A percentile compares a stretch with the other conserved stretches of the same genome.
Evolutionary conservation across 2,329 filamentous ascomycete species (phyloP).

Genomic region (Dactylellina parvicollis): DNA sequence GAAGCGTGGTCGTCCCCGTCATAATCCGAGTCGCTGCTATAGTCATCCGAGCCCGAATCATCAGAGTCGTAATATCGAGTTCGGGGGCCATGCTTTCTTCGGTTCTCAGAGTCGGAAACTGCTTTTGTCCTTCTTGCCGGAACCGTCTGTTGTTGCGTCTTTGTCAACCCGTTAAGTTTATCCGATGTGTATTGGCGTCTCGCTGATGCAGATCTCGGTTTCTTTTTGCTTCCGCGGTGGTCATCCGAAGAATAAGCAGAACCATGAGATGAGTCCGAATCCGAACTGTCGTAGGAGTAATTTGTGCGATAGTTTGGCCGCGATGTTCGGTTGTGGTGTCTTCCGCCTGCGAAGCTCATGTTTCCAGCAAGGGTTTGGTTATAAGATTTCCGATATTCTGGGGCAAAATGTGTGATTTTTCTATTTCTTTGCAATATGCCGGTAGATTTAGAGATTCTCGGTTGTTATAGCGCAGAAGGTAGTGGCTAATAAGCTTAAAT

Average conservation of each 20-base stretch:
- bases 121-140: neutral
- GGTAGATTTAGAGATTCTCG: too few relatives aligned
- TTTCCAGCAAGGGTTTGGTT: neutral
- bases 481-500: too few relatives aligned
- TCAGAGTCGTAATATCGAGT: constrained; percentile 15
- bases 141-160: neutral
- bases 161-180: constrained; percentile 20
- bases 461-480: too few relatives aligned
- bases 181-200: constrained; percentile 37
- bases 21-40: neutral
- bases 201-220: constrained; percentile 26
- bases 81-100: constrained; percentile 9
- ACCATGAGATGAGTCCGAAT: constrained; percentile 19
- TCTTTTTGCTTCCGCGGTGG: neutral
- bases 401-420: too few relatives aligned
- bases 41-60: neutral
- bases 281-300: constrained; percentile 2
- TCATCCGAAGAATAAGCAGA: constrained; percentile 15
- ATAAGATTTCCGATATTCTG: too few relatives aligned
- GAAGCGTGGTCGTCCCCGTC: neutral
- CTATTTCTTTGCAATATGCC: too few relatives aligned
- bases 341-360: constrained; percentile 5
- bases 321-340: neutral
- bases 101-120: constrained; percentile 23
- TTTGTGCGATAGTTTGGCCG: neutral